These are phyloP conservation scores for Metschnikowia cubensis DNA, from an alignment of 805 yeast species.

Conservation along the genomic window DNA sequence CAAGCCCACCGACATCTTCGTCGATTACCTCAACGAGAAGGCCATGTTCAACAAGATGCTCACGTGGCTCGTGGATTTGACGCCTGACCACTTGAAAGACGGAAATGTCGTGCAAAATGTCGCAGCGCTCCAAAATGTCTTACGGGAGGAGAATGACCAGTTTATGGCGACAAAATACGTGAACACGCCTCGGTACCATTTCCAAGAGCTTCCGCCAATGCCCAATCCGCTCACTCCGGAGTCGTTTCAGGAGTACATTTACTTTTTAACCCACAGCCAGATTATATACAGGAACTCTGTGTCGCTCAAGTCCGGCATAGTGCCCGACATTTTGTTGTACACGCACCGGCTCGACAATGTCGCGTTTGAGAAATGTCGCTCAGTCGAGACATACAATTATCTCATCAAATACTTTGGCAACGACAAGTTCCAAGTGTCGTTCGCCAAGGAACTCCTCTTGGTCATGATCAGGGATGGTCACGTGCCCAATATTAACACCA, in stretches of 20 bases:
- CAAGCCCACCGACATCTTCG: slow-evolving; percentile 20
- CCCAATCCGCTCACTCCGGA: slow-evolving; percentile 26
- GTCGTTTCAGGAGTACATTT: slow-evolving; percentile 33
- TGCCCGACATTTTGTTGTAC: slow-evolving; percentile 34
- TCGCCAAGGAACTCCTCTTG: slow-evolving; percentile 36
- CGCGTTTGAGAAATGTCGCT: slow-evolving; percentile 27
- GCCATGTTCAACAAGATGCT: slow-evolving; percentile 31
- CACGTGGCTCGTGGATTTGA: slow-evolving; percentile 25
- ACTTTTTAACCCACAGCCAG: slow-evolving; percentile 32
- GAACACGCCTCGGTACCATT: slow-evolving; percentile 20
- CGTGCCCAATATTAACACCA: slow-evolving; percentile 37
- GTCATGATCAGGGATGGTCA: slow-evolving; percentile 42
- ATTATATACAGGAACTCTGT: slow-evolving; percentile 31
- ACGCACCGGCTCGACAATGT: slow-evolving; percentile 35
- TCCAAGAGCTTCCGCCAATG: slow-evolving; percentile 32
- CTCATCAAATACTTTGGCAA: slow-evolving; percentile 39
- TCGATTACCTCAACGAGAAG: slow-evolving; percentile 27
- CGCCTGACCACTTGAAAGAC: slow-evolving; percentile 28
- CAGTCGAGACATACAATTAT: slow-evolving; percentile 36
- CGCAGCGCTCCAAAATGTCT: slow-evolving; percentile 9
- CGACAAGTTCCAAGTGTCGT: slow-evolving; percentile 37
- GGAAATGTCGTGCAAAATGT: slow-evolving; percentile 11
- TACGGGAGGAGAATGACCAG: slow-evolving; percentile 21
- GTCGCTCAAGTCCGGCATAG: slow-evolving; percentile 32
- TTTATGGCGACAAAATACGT: slow-evolving; percentile 9